Evolutionary conservation across 371 early-diverging fungal genomes (phyloP), one percentile per base, ranked within the genome.

Genomic region (Lichtheimia hyalospora): DNA sequence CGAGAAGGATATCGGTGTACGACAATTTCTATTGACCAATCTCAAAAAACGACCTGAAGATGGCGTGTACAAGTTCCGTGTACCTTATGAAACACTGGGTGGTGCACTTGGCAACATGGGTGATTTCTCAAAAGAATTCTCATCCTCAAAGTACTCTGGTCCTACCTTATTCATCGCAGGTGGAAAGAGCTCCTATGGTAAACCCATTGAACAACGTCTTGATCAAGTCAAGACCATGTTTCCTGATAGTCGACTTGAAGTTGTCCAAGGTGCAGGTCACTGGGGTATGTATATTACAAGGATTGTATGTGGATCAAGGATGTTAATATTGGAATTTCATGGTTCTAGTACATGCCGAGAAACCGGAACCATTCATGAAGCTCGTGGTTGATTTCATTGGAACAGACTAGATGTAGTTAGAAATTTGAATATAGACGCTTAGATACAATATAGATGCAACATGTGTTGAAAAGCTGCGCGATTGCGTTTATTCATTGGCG

Each of bases 11-110:
- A 15, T 86, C 0, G 67, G 81, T 4, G 73, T 94, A 3, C 86
- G 97, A 0, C 92, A 91, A 70, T 96, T 96, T 67, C 64, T 96
- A 59, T 74, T 96, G 54, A 96, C 97, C 12, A 96, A 96, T 65
- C 74, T 94, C 57, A 93, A 91, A 59, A 34, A 34, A 34, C 71
- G 77, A 49, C 61, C 72, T 16, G 46, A 58, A 1, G 62, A 73
- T 8, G 83, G 80, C 10, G 50, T 55, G 0, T 86, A 86, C 57
- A 67, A 65, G 15, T 92, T 88, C 64, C 82, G 94, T 24, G 77
- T 94, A 23, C 95, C 95, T 5, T 73, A 92, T 18, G 71, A 84
- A 14, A 82, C 83, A 4, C 60, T 96, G 1, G 85, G 82, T 4
- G 54, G 72, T 28, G 75, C 83, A 0, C 70, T 96, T 12, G 65